phyloP scores from a whole-genome alignment of 257 asterid genomes.

The Lycium barbarum region DNA sequence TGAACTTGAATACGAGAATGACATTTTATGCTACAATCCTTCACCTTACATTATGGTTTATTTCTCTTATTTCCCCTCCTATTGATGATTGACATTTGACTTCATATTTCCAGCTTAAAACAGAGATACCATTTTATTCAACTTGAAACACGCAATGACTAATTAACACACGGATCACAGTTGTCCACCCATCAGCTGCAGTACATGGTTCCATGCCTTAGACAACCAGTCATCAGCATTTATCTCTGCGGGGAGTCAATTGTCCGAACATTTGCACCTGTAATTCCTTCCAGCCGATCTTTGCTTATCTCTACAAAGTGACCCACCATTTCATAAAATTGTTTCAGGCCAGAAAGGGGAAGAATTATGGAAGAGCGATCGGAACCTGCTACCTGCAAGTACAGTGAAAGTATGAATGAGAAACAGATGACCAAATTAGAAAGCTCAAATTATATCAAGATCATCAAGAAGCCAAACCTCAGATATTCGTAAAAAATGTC shows the following conservation, averaged over 20 bases:
- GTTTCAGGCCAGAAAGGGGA: conserved; percentile 91
- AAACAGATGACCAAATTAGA: neutral
- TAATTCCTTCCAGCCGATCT: conserved; percentile 83
- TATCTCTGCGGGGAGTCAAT: conserved; percentile 88
- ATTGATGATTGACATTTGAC: neutral
- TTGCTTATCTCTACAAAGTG: conserved; percentile 93
- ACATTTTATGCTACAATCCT: neutral
- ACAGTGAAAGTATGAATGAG: neutral
- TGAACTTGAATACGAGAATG: neutral
- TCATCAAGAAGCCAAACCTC: conserved; percentile 58
- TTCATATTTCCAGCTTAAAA: conserved; percentile 1
- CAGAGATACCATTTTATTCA: conserved; percentile 24
- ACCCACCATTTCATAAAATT: conserved; percentile 92
- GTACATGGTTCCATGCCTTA: neutral
- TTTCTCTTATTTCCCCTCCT: neutral
- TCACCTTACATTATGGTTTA: neutral
- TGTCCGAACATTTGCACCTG: conserved; percentile 86
- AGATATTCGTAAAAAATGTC: conserved; percentile 90
- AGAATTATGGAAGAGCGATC: conserved; percentile 97
- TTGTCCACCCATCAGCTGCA: neutral
- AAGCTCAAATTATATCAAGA: neutral
- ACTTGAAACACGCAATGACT: conserved; percentile 20
- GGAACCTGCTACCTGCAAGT: conserved; percentile 87
- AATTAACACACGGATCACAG: neutral
- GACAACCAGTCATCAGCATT: conserved; percentile 30